Base-by-base conservation (phyloP, 1,284 basidiomycete genomes). In the Ganoderma meredithae region DNA sequence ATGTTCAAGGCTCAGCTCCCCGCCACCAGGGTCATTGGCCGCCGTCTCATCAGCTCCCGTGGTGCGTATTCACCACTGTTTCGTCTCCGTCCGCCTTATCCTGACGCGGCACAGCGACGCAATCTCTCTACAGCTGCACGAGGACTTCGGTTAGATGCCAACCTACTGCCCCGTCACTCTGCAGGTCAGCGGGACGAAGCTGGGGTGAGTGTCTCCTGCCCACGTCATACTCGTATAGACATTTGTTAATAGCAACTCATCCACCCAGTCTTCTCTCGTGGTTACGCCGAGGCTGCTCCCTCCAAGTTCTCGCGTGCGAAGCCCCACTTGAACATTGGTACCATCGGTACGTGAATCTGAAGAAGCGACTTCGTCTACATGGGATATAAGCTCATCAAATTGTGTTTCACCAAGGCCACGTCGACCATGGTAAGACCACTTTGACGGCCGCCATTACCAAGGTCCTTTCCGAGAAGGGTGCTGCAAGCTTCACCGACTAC, bases 401-500 rank as follows among this genome's bases (percentile, higher is more conserved):
- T 49, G 8, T 4, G 12, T 27, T 59, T 22, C 25, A n/a, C 36
- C 60, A 69, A 92, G 91, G 94, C 76, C 95, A 97, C 78, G 95
- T 97, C 80, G 95, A 97, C 81, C 95, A 97, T 79, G 95, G 95
- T 72, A 97, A 94, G 86, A 99, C 98, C 15, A 99, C 98, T 1
- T 85, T 99, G 74, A 99, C 98, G 12, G 98, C 98, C 63, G 97
- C 98, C 71, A 99, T 99, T 81, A 99, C 98, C 77, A 99, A 96
- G 82, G 94, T 97, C 71, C 90, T 99, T 66, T 84, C 97, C 49
- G 88, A 92, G 73, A 80, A 81, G 69, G 92, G 93, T 74, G 94
- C 92, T 65, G 97, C 96, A 73, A 96, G 93, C 81, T 99, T 99
- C 83, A 94, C 98, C 74, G 97, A 97, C 87, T 99, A 99, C 84